Evolutionary conservation across 2,329 filamentous ascomycete genomes (phyloP), one percentile per base, ranked within the genome.

Genomic region (Grosmannia penicillata): DNA sequence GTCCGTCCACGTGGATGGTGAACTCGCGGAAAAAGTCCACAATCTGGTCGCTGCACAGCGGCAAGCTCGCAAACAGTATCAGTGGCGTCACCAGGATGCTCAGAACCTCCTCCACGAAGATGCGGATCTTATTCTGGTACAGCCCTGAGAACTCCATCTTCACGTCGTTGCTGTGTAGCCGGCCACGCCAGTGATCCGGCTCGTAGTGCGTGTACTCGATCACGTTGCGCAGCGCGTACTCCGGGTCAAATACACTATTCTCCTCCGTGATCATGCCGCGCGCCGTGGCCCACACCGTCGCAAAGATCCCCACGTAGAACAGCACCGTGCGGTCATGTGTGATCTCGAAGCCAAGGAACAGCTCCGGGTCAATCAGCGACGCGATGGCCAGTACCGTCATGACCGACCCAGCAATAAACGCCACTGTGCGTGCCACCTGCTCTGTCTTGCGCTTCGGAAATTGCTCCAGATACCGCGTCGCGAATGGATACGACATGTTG

Each of bases 21-120:
- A 96, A 95, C 54, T 98, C 91, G 28, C 91, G 78, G 64, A 98
- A 96, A 59, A 98, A 98, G 59, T 98, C 91, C 42, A 96, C 79
- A 45, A 98, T 80, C 42, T 87, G 83, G 48, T 96, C 89, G 54
- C 82, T 89, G 56, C 83, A 93, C 48, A 78, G 81, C 1, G 87
- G 85, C 25, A 96, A 68, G 44, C 83, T 87, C 53, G 83, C 80
- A 61, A 87, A 82, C 11, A 98, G 70, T 30, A 98, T 72, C 50
- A 94, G 78, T 1, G 91, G 91, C 0, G 89, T 93, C 41, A 93
- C 79, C 39, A 96, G 72, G 54, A 98, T 93, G 51, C 87, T 89
- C 43, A 95, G 59, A 5, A 96, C 76, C 52, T 98, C 91, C 55
- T 95, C 86, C 2, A 93, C 53, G 51, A 98, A 95, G 42, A 96